Evolutionary conservation across 805 yeast genomes (phyloP).

Genomic region (Saccharomycopsis fibuligera): DNA sequence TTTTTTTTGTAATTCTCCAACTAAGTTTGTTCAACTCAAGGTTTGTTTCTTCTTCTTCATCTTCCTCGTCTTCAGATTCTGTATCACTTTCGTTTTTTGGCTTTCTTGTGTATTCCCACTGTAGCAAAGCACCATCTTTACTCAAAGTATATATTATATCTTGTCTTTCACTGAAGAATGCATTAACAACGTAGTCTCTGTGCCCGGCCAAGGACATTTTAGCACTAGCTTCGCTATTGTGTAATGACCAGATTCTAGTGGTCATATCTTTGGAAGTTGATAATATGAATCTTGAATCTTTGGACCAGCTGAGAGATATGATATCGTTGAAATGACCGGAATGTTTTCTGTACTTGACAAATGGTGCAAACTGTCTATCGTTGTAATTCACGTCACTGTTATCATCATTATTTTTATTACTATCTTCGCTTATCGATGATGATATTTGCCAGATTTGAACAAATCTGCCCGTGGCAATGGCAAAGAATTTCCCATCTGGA

Average conservation of each 20-base stretch:
- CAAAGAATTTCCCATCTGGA: constrained; percentile 83
- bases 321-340: constrained; percentile 91
- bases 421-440: not conserved
- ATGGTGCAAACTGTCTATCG: constrained; percentile 93
- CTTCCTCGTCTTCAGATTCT: constrained; percentile 38
- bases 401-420: not conserved
- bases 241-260: constrained; percentile 73
- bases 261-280: constrained; percentile 89
- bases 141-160: constrained; percentile 87
- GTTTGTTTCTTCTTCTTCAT: constrained; percentile 30
- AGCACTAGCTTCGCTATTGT: constrained; percentile 59
- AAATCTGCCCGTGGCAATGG: constrained; percentile 74
- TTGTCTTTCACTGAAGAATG: constrained; percentile 83
- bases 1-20: constrained; percentile 80
- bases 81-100: constrained; percentile 41
- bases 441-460: constrained; percentile 95
- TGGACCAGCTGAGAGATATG: constrained; percentile 77
- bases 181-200: constrained; percentile 78
- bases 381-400: constrained; percentile 42
- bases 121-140: constrained; percentile 89
- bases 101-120: constrained; percentile 77
- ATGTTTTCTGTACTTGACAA: constrained; percentile 80
- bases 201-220: constrained; percentile 90
- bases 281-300: constrained; percentile 80
- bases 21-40: constrained; percentile 37